Conservation (phyloP, 805 yeast genomes). For the Jamesozyma jinghongensis region DNA sequence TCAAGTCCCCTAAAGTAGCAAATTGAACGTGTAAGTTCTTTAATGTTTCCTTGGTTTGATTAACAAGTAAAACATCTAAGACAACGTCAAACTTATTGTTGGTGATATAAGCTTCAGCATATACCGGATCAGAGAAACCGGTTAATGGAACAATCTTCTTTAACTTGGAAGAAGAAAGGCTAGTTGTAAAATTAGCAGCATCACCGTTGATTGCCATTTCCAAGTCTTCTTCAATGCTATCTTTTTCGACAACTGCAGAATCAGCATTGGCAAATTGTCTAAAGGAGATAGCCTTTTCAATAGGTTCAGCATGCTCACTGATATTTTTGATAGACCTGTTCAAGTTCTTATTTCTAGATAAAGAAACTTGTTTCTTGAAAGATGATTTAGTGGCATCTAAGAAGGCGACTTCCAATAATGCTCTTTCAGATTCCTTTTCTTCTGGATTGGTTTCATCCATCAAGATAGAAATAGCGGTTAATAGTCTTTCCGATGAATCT, state of each 20-base stretch:
- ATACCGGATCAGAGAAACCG: slow-evolving; percentile 97
- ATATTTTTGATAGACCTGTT: slow-evolving; percentile 47
- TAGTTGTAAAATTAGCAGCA: slow-evolving; percentile 39
- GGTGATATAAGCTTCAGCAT: slow-evolving; percentile 93
- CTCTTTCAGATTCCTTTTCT: slow-evolving; percentile 33
- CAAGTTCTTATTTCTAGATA: slow-evolving; percentile 50
- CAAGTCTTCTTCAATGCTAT: slow-evolving; percentile 50
- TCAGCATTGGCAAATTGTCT: slow-evolving; percentile 60
- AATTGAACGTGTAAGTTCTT: slow-evolving; percentile 89
- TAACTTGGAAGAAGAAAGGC: slow-evolving; percentile 64
- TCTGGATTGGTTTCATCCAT: slow-evolving; percentile 46
- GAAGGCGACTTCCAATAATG: slow-evolving; percentile 53
- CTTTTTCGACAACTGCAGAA: slow-evolving; percentile 31
- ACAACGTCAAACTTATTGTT: slow-evolving; percentile 97
- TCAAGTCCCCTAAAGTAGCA: slow-evolving; percentile 92
- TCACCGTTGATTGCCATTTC: slow-evolving; percentile 39
- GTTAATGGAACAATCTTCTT: slow-evolving; percentile 86
- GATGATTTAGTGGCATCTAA: slow-evolving; percentile 84
- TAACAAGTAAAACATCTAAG: slow-evolving; percentile 84
- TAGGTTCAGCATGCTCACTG: slow-evolving; percentile 58
- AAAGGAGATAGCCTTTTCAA: slow-evolving; percentile 69
- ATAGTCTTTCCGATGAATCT: slow-evolving; percentile 90
- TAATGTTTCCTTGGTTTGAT: slow-evolving; percentile 86
- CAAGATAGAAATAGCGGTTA: slow-evolving; percentile 76
- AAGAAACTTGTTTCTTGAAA: slow-evolving; percentile 58